Evolutionary conservation across 2,329 filamentous ascomycete species (phyloP).

Genomic region (Aspergillus sp.): DNA sequence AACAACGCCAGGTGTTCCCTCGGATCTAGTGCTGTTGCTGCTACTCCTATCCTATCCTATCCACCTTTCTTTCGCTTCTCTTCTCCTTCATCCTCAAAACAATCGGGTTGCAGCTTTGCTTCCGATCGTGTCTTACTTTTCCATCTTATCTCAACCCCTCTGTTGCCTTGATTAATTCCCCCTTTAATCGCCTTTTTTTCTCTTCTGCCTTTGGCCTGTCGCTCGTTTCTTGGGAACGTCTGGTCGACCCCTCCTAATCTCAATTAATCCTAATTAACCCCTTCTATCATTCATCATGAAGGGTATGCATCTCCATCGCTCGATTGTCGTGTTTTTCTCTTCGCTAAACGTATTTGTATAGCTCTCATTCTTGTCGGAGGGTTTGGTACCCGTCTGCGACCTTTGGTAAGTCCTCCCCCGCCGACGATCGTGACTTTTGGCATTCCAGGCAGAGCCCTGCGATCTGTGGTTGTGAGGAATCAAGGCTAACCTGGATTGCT

Average conservation of each 20-base stretch:
- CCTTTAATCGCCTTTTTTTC: not conserved
- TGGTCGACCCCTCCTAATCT: not conserved
- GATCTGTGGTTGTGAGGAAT: not conserved
- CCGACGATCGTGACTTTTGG: slow-evolving; percentile 5
- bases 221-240: slow-evolving; percentile 1
- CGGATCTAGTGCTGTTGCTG: not conserved
- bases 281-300: slow-evolving; percentile 34
- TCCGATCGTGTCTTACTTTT: not conserved
- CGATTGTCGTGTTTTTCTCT: slow-evolving; percentile 6
- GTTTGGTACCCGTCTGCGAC: slow-evolving; percentile 95
- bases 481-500: not conserved
- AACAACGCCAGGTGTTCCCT: no score
- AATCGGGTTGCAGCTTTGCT: no score
- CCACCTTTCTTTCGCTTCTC: not conserved
- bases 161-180: not conserved
- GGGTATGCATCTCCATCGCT: slow-evolving; percentile 28
- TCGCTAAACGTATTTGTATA: slow-evolving; percentile 35
- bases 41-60: not conserved
- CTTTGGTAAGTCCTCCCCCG: slow-evolving; percentile 64
- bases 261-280: not conserved
- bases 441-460: slow-evolving; percentile 1
- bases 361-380: slow-evolving; percentile 98
- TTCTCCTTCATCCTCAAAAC: slow-evolving; percentile 3
- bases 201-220: slow-evolving; percentile 4
- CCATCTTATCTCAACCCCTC: not conserved